Evolutionary conservation across 108 stramenopile species (phyloP), one percentile per base, ranked within the genome.

Genomic region (Aureococcus anophagefferens): DNA sequence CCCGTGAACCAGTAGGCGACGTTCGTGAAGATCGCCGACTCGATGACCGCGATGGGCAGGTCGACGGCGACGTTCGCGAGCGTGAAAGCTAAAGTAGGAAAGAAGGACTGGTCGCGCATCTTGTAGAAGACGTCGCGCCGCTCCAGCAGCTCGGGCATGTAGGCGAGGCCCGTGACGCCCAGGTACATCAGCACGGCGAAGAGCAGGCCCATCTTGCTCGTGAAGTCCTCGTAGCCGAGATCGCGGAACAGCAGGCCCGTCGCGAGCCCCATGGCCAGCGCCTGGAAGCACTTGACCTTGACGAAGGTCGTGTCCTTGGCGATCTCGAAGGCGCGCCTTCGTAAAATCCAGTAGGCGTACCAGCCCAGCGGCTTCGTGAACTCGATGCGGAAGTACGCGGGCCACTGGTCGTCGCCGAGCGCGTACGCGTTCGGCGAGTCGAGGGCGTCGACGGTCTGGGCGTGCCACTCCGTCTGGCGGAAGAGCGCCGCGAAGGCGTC

Each of bases 101-200:
- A 91, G 70, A 94, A 92, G 62, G 87, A 84, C 0, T 88, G 83
- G 71, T 89, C 87, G 37, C 83, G 84, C 65, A 93, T 91, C 73
- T 95, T 93, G 84, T 95, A 90, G 44, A 92, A 87, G 25, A 93
- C 80, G 28, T 77, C 72, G 18, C 92, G 83, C n/a, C 70, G 69
- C 46, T 82, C 78, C 68, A 89, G 85, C 62, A 89, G 85, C n/a
- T 77, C 76, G n/a, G 85, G 73, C 21, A 94, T 72, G 67, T 85
- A 83, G 30, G 85, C 67, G 83, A 91, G 84, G 5, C 82, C 86
- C n/a, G 84, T 84, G 64, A 88, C 30, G 37, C 76, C 75, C n/a
- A 87, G 71, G 69, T 82, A 89, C 67, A 94, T 80, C 73, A 90
- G 75, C 28, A 79, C 79, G 66, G 86, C 84, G 66, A 83, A 88